Base-by-base conservation (phyloP, 768 basidiomycete species). In the Lentinula sp. region DNA sequence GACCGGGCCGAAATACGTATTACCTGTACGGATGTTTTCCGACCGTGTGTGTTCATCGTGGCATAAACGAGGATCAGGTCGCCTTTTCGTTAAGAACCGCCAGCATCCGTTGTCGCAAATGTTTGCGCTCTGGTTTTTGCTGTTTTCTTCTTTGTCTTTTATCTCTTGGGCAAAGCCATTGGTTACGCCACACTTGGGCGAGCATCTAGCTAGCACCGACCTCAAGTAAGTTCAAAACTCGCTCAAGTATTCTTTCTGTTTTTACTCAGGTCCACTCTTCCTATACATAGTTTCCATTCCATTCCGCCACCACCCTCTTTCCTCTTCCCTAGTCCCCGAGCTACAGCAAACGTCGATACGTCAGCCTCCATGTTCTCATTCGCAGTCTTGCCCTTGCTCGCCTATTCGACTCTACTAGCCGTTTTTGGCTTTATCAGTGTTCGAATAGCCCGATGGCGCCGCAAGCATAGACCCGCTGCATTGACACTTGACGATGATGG, bases 381-480 rank as follows among this genome's bases (percentile, higher is more conserved):
- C 40, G 55, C 55, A 40, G 5, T 59, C 32, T 59, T 59, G 7
- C 57, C 57, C 16, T 23, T 59, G 4, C 48, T 59, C 31, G 48
- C 45, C 4, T 59, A 59, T 32, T 59, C 57, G 18, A 39, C 48
- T 37, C 43, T 59, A 8, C 32, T 59, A 5, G 57, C 57, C 37
- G 21, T 59, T 49, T 48, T 59, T 35, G 57, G 57, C 11, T 59
- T 59, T 10, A 59, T 59, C 35, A 59, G 57, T 39, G 57, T 59
- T 48, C 57, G 57, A 35, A 59, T 59, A 49, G 46, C 57, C n/a
- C 37, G 42, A 50, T 59, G 57, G 57, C 57, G 57, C n/a, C 56
- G 28, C n/a, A 35, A 16, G 32, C n/a, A 28, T 15, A 46, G 57
- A 49, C 57, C 57, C 6, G 57, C 57, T 21, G 48, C 57, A 15